A percentile compares a stretch with the other conserved stretches of the same genome.
Evolutionary conservation across 2,329 filamentous ascomycete species (phyloP).

Genomic region (Hymenoscyphus fructigenus): DNA sequence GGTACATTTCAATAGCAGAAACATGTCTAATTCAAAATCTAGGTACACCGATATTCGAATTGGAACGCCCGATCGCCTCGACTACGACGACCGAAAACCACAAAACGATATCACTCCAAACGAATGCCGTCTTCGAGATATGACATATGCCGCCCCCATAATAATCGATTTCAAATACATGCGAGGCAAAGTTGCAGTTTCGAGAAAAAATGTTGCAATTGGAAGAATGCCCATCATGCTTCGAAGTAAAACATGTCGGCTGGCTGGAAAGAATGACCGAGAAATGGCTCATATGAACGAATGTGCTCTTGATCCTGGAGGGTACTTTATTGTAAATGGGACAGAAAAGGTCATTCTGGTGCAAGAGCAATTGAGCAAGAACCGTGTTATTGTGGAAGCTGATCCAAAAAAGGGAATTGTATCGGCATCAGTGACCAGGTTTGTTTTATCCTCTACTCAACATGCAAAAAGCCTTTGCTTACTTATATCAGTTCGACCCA

Average conservation of each 20-base stretch:
- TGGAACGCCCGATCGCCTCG: conserved; percentile 74
- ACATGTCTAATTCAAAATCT: neutral
- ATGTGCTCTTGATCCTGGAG: conserved; percentile 92
- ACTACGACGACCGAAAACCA: conserved; percentile 69
- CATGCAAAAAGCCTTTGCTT: conserved; percentile 6
- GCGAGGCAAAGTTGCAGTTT: conserved; percentile 73
- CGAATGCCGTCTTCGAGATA: conserved; percentile 92
- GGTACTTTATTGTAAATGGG: conserved; percentile 96
- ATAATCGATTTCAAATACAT: conserved; percentile 90
- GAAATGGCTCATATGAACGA: conserved; percentile 93
- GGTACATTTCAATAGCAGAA: neutral
- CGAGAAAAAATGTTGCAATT: conserved; percentile 75
- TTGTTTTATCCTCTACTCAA: conserved; percentile 15
- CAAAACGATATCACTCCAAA: conserved; percentile 83
- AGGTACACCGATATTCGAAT: conserved; percentile 85
- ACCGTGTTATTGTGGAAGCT: conserved; percentile 94
- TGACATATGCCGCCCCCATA: conserved; percentile 97
- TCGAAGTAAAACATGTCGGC: conserved; percentile 87
- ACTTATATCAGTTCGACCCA: conserved; percentile 74
- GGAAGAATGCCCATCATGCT: conserved; percentile 96
- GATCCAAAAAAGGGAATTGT: conserved; percentile 91
- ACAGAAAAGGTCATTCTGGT: conserved; percentile 99
- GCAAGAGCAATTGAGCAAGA: conserved; percentile 98
- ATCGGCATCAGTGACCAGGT: conserved; percentile 85
- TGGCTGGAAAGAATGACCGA: conserved; percentile 78